Base-by-base conservation (phyloP, 1,284 basidiomycete species). In the Pholiota adiposa region DNA sequence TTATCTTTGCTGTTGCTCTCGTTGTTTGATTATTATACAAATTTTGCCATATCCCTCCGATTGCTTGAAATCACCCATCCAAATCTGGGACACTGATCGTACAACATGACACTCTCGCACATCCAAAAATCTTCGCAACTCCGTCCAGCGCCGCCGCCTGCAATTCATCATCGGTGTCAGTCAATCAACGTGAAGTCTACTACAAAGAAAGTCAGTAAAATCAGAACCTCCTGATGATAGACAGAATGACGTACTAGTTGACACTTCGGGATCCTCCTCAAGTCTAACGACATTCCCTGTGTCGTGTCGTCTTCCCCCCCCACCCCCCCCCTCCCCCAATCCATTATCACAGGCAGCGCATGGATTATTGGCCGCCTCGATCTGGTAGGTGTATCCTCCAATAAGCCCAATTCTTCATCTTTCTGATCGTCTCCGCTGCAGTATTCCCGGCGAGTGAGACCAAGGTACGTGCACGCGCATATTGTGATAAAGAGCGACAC, bases 401-500 rank as follows among this genome's bases (percentile, higher is more conserved):
- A 29, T 19, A 53, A 25, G 9, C 33, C 52, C 4, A 33, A 34
- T 40, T 62, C 59, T 40, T 59, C 63, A 11, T 61, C 63, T 21
- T 29, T 44, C 18, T 59, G 43, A 21, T 38, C 19, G 21, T 36
- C 25, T 21, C 54, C 54, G 19, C 33, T 21, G 23, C 48, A 46
- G 29, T 16, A 21, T 18, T 43, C 48, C 19, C 41, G 52, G n/a
- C 52, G 53, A 25, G 12, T 25, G n/a, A 59, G 2, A 6, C 25
- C 54, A 33, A 56, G 14, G 44, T 55, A 64, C 19, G 51, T n/a
- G 41, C 56, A 63, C 2, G 55, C 11, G 11, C 56, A 44, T 36
- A 63, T 18, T n/a, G 57, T 61, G 23, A 55, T 18, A 12, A 61
- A 44, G 14, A 61, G 60, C 52, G 41, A 66, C 27, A 60, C 29